phyloP scores from a whole-genome alignment of 169 alveolate genomes.

The Cryptosporidium viatorum region DNA sequence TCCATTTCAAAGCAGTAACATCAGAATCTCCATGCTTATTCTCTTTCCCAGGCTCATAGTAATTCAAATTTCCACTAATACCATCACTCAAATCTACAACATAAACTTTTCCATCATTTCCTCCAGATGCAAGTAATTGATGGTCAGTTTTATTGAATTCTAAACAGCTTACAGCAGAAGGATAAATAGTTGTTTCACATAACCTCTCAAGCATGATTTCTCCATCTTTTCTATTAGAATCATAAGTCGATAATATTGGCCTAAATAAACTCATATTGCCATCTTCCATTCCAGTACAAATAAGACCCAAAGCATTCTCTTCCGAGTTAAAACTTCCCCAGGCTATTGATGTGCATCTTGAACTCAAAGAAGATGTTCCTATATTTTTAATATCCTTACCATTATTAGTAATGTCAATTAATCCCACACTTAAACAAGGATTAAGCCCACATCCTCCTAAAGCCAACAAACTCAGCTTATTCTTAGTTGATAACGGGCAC shows the following conservation, averaged over 20 bases:
- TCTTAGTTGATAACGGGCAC: slow-evolving; percentile 52
- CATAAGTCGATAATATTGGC: slow-evolving; percentile 30
- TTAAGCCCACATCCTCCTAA: slow-evolving; percentile 68
- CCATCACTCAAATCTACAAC: slow-evolving; percentile 79
- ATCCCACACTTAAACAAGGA: slow-evolving; percentile 40
- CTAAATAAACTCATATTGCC: slow-evolving; percentile 26
- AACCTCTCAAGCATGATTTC: slow-evolving; percentile 3
- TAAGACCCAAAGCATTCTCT: slow-evolving; percentile 27
- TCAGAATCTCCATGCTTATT: slow-evolving; percentile 79
- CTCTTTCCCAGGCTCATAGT: slow-evolving; percentile 69
- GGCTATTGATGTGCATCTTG: slow-evolving; percentile 71
- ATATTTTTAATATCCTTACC: slow-evolving; percentile 25
- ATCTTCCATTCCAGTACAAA: slow-evolving; percentile 71
- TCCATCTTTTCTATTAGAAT: neutral
- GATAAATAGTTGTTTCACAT: slow-evolving; percentile 75
- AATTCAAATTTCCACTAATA: slow-evolving; percentile 7
- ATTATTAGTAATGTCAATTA: slow-evolving; percentile 41
- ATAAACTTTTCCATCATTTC: slow-evolving; percentile 80
- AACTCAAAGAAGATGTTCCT: slow-evolving; percentile 16
- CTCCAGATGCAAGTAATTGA: slow-evolving; percentile 80
- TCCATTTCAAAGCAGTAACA: slow-evolving; percentile 83
- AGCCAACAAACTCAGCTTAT: slow-evolving; percentile 33
- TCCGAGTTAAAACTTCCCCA: slow-evolving; percentile 46
- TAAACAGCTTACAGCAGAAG: slow-evolving; percentile 76
- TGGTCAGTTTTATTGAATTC: slow-evolving; percentile 78